Evolutionary conservation across 129 eudicot genomes (phyloP).

Genomic region (Tagetes patula): DNA sequence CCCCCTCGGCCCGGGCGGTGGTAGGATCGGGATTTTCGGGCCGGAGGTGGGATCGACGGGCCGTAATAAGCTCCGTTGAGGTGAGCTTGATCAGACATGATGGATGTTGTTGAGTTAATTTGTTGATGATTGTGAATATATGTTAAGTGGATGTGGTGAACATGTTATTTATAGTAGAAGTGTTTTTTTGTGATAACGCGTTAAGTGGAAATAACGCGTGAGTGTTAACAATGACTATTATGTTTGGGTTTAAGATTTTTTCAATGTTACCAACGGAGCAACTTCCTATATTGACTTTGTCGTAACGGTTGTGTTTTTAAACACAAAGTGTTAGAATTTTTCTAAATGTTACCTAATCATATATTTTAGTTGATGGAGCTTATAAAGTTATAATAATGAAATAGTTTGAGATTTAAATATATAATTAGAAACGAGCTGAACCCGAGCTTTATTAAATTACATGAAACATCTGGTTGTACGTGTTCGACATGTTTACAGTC

Average conservation of each 20-base stretch:
- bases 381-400: too few relatives aligned
- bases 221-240: not conserved
- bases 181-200: not conserved
- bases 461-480: too few relatives aligned
- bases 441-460: too few relatives aligned
- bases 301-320: not conserved
- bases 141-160: not conserved
- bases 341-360: too few relatives aligned
- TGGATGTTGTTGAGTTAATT: not conserved
- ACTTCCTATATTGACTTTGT: not conserved
- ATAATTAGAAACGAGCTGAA: too few relatives aligned
- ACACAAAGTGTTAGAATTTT: too few relatives aligned
- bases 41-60: conserved; percentile 61
- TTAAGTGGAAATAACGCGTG: not conserved
- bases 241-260: not conserved
- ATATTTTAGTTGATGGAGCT: too few relatives aligned
- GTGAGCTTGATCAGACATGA: conserved; percentile 19
- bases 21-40: conserved; percentile 40
- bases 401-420: too few relatives aligned
- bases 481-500: too few relatives aligned
- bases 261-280: not conserved
- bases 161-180: not conserved
- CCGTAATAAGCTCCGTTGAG: conserved; percentile 75
- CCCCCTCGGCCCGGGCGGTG: conserved; percentile 51
- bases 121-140: conserved; percentile 6